These are phyloP conservation scores for Lecanicillium sp. DNA, from an alignment of 2,329 filamentous ascomycete species.

Conservation along the genomic window DNA sequence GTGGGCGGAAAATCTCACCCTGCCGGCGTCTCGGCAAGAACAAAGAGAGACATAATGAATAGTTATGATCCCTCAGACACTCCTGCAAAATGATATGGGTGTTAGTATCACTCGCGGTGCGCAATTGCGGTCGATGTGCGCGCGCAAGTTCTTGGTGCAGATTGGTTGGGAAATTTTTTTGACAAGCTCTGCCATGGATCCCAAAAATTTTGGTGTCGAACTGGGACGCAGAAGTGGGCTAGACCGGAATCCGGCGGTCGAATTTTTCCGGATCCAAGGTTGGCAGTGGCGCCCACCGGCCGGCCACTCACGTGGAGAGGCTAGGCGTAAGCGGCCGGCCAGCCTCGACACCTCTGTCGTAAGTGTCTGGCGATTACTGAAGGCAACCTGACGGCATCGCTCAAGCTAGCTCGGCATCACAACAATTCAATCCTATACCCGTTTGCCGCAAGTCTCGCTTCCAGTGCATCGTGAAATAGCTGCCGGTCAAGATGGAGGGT, in stretches of 20 bases:
- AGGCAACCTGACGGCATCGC: constrained; percentile 4
- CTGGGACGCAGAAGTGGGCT: constrained; percentile 8
- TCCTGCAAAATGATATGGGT: constrained; percentile 27
- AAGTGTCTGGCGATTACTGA: constrained; percentile 2
- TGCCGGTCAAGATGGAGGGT: constrained; percentile 65
- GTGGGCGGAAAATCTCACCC: constrained; percentile 42
- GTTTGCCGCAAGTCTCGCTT: constrained; percentile 5
- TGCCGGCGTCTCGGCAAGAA: constrained; percentile 89
- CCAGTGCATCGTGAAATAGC: background rate
- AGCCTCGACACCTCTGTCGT: constrained; percentile 6
- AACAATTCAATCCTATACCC: constrained; percentile 10
- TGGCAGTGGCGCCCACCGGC: background rate
- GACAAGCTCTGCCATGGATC: constrained; percentile 33
- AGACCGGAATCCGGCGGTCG: constrained; percentile 11
- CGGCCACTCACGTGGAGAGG: constrained; percentile 9
- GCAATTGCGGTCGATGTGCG: constrained; percentile 32
- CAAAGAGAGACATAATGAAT: constrained; percentile 75
- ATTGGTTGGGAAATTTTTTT: constrained; percentile 36
- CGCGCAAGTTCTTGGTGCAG: constrained; percentile 26
- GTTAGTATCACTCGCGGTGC: constrained; percentile 30
- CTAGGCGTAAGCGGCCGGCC: constrained; percentile 6
- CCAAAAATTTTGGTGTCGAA: constrained; percentile 20
- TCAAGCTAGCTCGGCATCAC: constrained; percentile 11
- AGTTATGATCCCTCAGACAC: constrained; percentile 25
- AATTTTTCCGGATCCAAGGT: constrained; percentile 5